Evolutionary conservation across 768 basidiomycete species (phyloP), one percentile per base, ranked within the genome.

Genomic region (Leccinum fibrillosum): DNA sequence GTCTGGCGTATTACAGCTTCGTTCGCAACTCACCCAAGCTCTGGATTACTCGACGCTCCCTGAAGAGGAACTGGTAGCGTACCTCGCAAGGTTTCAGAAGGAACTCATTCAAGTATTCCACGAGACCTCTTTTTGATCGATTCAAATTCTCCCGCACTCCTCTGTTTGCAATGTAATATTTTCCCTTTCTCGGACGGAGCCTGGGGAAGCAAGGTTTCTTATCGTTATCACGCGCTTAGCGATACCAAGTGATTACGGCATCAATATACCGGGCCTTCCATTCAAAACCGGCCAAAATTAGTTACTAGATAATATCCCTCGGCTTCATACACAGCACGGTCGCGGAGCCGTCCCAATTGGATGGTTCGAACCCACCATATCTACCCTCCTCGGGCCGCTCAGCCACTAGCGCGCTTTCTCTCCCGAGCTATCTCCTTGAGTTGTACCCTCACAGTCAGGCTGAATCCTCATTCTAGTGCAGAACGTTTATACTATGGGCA

Each of bases 11-110:
- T 19, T 56, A 12, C 44, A 92, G 89, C 80, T 92, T 42, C 81
- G 82, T 54, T 86, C 87, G 0, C 88, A 92, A 65, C 82, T 94
- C 15, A 81, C 75, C 1, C 90, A 94, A 72, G 88, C 85, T 0
- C 72, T 84, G 42, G 83, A 89, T 28, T 76, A 92, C 64, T 90
- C 91, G 17, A 78, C 85, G 3, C 79, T 94, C 30, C 89, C 90
- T 1, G 85, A 88, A 54, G 78, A 79, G 59, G 91, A 91, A 49
- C 75, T 93, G 1, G 69, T 83, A 17, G 74, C 75, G 3, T 91
- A 91, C 66, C 75, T 94, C 39, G 77, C 78, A 50, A 78, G 83
- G 25, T 80, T 93, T 63, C 92, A 93, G 68, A 81, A 76, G 58
- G 87, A 90, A 52, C 82, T 90, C 53, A 82, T 86, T 21, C 80